Conservation (phyloP, 371 early-diverging fungal species). For the Cokeromyces recurvatus region DNA sequence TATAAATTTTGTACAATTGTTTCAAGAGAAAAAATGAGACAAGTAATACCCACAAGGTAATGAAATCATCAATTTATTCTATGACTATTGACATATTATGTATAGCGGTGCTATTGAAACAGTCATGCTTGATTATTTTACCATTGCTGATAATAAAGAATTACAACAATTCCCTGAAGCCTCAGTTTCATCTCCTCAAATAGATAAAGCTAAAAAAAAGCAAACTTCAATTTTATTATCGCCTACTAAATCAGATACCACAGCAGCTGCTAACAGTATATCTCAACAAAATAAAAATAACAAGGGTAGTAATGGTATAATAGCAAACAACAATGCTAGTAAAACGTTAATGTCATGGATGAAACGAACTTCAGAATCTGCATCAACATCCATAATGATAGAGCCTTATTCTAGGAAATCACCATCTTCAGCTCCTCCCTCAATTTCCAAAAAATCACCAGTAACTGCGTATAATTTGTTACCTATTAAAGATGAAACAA, state of each 20-base stretch:
- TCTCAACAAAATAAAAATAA: no score
- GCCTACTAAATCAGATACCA: constrained; percentile 8
- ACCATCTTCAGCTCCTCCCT: no score
- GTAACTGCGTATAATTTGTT: constrained; percentile 1
- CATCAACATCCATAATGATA: no score
- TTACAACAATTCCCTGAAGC: constrained; percentile 7
- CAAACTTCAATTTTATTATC: background rate
- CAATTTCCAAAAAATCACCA: constrained; percentile 3
- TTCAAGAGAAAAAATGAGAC: constrained; percentile 50
- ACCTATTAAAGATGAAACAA: background rate
- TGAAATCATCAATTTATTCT: no score
- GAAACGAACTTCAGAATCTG: no score
- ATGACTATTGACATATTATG: no score
- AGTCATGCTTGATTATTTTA: constrained; percentile 46
- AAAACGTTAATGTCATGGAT: constrained; percentile 26
- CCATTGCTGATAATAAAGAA: no score
- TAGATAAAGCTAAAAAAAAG: background rate
- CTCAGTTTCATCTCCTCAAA: constrained; percentile 4
- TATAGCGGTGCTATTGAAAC: constrained; percentile 55
- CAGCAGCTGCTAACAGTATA: constrained; percentile 4
- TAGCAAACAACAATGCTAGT: background rate
- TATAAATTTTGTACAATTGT: constrained; percentile 51
- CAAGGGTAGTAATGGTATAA: no score
- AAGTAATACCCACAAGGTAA: constrained; percentile 56
- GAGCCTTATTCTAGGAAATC: no score